A percentile compares a stretch with the other conserved stretches of the same genome.
These are phyloP conservation scores for Diaporthe ampelina DNA, from an alignment of 2,329 filamentous ascomycete species.

Conservation along the genomic window DNA sequence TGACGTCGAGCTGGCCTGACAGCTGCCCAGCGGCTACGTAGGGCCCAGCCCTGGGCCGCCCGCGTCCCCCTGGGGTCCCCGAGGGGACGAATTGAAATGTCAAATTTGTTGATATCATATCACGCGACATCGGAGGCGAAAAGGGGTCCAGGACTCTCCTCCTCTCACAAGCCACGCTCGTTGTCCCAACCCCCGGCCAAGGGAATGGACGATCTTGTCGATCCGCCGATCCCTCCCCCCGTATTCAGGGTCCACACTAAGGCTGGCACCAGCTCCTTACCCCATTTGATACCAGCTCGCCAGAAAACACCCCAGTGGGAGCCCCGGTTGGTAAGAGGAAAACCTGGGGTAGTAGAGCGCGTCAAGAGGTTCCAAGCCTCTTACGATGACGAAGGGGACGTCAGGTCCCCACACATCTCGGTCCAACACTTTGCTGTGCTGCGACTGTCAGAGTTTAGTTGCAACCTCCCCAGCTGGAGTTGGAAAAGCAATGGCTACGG, in stretches of 20 bases:
- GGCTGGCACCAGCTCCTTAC: neutral
- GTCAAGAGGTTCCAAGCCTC: neutral
- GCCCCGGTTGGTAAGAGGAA: neutral
- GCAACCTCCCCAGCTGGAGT: slow-evolving; percentile 6
- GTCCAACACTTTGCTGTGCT: neutral
- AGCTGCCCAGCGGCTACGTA: neutral
- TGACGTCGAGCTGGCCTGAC: slow-evolving; percentile 33
- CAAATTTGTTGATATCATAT: slow-evolving; percentile 35
- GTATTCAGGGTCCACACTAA: slow-evolving; percentile 40
- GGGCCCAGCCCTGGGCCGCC: neutral
- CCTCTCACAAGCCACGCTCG: neutral
- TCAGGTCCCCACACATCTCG: slow-evolving; percentile 1
- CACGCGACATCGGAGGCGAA: slow-evolving; percentile 23
- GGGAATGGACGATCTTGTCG: neutral
- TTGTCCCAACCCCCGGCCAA: neutral
- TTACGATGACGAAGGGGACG: neutral
- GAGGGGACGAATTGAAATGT: neutral
- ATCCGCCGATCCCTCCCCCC: slow-evolving; percentile 36
- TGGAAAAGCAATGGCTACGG: neutral
- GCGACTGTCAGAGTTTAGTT: slow-evolving; percentile 22
- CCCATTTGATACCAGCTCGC: neutral
- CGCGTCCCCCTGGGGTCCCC: neutral
- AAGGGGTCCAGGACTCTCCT: neutral
- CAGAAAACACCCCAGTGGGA: neutral
- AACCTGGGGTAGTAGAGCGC: neutral